Percentiles rank a stretch among this genome's conserved stretches.
Conservation (phyloP, 2,329 filamentous ascomycete species). For the Huntiella omanensis region DNA sequence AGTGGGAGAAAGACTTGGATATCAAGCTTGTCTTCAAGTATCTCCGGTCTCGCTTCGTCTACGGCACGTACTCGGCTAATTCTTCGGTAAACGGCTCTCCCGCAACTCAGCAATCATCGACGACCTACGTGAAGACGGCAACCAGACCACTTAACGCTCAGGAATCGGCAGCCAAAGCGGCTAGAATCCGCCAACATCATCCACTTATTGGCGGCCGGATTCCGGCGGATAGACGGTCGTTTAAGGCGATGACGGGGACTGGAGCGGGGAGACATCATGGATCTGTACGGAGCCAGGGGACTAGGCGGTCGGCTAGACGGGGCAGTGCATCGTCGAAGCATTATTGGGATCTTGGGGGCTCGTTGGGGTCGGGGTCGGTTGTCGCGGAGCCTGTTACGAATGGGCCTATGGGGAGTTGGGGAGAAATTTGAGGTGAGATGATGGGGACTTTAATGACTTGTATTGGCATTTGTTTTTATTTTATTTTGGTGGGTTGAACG, state of each 20-base stretch:
- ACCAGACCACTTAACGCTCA: constrained; percentile 28
- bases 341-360: constrained; percentile 83
- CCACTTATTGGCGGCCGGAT: constrained; percentile 52
- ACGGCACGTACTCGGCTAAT: constrained; percentile 27
- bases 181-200: constrained; percentile 74
- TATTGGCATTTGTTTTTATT: too few species aligned
- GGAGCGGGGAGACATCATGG: constrained; percentile 22
- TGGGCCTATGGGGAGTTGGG: constrained; percentile 59
- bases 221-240: constrained; percentile 35
- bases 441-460: too few species aligned
- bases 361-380: constrained; percentile 55
- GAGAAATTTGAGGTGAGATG: constrained; percentile 32
- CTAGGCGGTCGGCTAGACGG: constrained; percentile 48
- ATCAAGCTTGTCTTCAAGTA: constrained; percentile 84
- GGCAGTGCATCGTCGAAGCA: constrained; percentile 59
- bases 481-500: not conserved
- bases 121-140: not conserved
- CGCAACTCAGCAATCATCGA: constrained; percentile 25
- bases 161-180: constrained; percentile 57
- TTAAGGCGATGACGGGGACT: constrained; percentile 30
- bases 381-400: constrained; percentile 28
- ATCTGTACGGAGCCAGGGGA: constrained; percentile 73
- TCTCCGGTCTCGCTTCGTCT: constrained; percentile 50
- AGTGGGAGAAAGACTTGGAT: constrained; percentile 88
- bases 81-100: constrained; percentile 19